Base-by-base conservation (phyloP, 805 yeast genomes). In the Naumovozyma dairenensis region DNA sequence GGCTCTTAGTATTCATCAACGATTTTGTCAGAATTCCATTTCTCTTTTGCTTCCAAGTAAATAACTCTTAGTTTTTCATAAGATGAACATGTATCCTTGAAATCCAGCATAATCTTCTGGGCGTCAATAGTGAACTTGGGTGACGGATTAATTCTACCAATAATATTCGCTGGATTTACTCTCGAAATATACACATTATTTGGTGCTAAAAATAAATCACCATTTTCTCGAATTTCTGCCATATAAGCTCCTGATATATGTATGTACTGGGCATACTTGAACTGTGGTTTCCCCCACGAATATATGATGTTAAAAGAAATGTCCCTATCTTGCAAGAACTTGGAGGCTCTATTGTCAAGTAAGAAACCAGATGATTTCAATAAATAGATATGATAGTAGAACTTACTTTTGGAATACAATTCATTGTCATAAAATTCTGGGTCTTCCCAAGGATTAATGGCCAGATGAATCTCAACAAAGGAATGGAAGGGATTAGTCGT, bases 251-350 rank as follows among this genome's bases (percentile, higher is more conserved):
- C 99, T 0, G 94, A 75, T 38, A 67, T 70, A 55, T 92, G 98
- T 32, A 92, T 79, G 51, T 81, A 93, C 57, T 92, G 98, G 1
- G 84, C 85, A 55, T 73, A 81, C 48, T 77, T 74, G 62, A 82
- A 86, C 21, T 64, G 65, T 2, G 95, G 93, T 37, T 67, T 72
- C 2, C 97, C 97, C 97, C 97, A 89, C 14, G 94, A 81, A 55
- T 86, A 89, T 13, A 66, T 53, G 15, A 87, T 77, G 29, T 83
- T 86, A 46, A 82, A 72, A 16, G 63, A 64, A 4, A 47, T 62
- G 18, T 62, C 59, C 28, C 61, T 53, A 28, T 65, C 69, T 31
- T 66, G 66, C 55, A 82, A 69, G 44, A 76, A 76, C 14, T 67
- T 58, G 0, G 92, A 74, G 1, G 93, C 79, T 35, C 93, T 63